Conservation (phyloP, 306 rosid species). For the Lotus japonicus region DNA sequence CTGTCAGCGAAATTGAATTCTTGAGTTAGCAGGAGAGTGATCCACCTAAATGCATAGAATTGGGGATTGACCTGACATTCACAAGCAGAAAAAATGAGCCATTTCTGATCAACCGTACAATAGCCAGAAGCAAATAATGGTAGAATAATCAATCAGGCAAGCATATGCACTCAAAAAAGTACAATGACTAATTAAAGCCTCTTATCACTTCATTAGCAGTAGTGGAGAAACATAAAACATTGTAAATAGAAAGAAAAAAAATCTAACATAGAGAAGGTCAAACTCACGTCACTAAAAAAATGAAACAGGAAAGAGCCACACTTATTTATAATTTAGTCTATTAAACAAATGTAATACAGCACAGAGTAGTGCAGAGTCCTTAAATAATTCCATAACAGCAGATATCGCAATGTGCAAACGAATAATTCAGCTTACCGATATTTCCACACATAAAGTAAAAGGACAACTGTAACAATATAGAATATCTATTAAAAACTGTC, state of each 20-base stretch:
- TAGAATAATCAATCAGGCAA: neutral
- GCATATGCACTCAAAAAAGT: neutral
- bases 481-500: constrained; percentile 14
- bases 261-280: neutral
- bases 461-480: neutral
- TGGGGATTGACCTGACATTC: constrained; percentile 91
- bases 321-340: neutral
- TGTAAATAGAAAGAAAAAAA: neutral
- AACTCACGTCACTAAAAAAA: neutral
- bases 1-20: constrained; percentile 96
- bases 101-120: constrained; percentile 1
- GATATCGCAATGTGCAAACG: neutral
- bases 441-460: neutral
- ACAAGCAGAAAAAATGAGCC: constrained; percentile 28
- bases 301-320: neutral
- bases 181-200: neutral
- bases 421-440: neutral
- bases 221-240: neutral
- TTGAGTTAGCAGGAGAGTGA: constrained; percentile 94
- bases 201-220: neutral
- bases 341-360: neutral
- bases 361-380: neutral
- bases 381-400: neutral
- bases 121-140: constrained; percentile 2
- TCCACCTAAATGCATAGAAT: constrained; percentile 99